phyloP scores from a whole-genome alignment of 2,329 filamentous ascomycete genomes.

The Cytospora piceae region DNA sequence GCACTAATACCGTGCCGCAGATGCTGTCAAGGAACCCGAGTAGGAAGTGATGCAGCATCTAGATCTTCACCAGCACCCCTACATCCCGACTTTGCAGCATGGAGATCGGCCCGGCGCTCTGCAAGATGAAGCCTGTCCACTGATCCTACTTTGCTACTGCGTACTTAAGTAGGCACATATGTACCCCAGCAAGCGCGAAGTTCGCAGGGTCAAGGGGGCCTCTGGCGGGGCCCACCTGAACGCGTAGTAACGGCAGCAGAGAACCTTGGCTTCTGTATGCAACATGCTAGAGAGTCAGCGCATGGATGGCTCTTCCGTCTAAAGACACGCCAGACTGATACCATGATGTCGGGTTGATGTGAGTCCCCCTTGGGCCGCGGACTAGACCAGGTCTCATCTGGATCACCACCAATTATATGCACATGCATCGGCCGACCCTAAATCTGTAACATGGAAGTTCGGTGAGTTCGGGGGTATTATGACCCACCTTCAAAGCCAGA shows the following conservation, averaged over 20 bases:
- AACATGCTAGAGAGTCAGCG: neutral
- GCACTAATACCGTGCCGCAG: neutral
- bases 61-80: neutral
- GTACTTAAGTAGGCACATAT: neutral
- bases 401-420: neutral
- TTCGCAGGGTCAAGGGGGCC: neutral
- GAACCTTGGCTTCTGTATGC: neutral
- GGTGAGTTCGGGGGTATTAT: no score
- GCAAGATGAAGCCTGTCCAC: neutral
- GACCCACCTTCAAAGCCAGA: neutral
- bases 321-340: neutral
- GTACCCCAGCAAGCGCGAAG: neutral
- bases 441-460: neutral
- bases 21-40: neutral
- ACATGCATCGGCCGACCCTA: neutral
- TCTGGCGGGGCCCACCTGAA: neutral
- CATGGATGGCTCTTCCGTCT: neutral
- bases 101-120: neutral
- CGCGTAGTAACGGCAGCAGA: neutral
- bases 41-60: neutral
- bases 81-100: neutral
- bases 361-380: neutral
- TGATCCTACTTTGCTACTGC: neutral
- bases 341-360: neutral
- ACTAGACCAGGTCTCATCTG: neutral